Percentiles rank a stretch among this genome's conserved stretches.
phyloP scores from a whole-genome alignment of 2,329 filamentous ascomycete species.

The Trichophyton simii region DNA sequence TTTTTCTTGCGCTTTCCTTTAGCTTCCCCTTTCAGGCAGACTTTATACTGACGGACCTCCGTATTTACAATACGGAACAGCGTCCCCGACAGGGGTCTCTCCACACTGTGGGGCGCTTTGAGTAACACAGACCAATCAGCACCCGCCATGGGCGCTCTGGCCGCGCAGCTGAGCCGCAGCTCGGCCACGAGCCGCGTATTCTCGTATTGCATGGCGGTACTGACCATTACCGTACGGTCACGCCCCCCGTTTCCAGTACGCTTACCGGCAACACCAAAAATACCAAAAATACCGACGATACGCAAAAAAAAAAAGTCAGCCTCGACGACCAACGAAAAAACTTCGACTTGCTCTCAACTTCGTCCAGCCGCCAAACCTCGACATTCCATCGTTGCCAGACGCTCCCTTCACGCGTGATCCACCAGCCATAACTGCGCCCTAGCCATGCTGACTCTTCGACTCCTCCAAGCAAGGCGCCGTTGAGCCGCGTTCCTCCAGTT shows the following conservation, averaged over 20 bases:
- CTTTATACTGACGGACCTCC: neutral
- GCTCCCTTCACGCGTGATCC: too few relatives aligned
- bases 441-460: neutral
- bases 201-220: neutral
- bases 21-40: neutral
- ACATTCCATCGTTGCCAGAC: too few relatives aligned
- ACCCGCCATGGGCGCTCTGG: neutral
- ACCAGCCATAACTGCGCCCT: neutral
- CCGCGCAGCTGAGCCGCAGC: constrained; percentile 3
- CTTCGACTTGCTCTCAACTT: too few relatives aligned
- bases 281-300: neutral
- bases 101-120: neutral
- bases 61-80: neutral
- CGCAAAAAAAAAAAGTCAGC: neutral
- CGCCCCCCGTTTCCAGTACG: neutral
- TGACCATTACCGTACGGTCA: neutral
- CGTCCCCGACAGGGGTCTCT: neutral
- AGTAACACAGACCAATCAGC: neutral
- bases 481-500: neutral
- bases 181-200: constrained; percentile 4
- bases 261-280: neutral
- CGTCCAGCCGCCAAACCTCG: too few relatives aligned
- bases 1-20: neutral
- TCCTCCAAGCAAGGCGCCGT: neutral
- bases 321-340: neutral